These are phyloP conservation scores for Boletales sp. DNA, from an alignment of 768 basidiomycete genomes.

Conservation along the genomic window DNA sequence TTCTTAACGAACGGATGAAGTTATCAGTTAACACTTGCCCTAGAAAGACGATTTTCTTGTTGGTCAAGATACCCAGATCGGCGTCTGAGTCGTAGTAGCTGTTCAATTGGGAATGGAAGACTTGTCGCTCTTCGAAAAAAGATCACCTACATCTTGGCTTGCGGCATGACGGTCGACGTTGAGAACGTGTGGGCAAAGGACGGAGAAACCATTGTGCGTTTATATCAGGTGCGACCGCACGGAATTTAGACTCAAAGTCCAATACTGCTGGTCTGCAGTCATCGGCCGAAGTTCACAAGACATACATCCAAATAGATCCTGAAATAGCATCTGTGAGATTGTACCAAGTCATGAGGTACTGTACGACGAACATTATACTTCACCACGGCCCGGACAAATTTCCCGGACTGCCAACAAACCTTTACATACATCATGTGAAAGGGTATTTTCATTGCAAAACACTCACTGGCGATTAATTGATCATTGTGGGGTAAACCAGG, in stretches of 20 bases:
- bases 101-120: not conserved
- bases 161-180: no score
- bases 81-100: slow-evolving; percentile 60
- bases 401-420: not conserved
- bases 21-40: slow-evolving; percentile 36
- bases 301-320: slow-evolving; percentile 1
- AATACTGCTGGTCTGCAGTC: not conserved
- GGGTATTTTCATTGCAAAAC: no score
- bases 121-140: not conserved
- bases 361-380: slow-evolving; percentile 1
- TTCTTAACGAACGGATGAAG: not conserved
- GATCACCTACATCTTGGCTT: slow-evolving; percentile 45
- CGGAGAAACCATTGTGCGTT: not conserved
- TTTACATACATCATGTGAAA: no score
- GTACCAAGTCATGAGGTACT: slow-evolving; percentile 13
- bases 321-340: slow-evolving; percentile 12
- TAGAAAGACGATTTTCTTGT: slow-evolving; percentile 56
- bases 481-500: no score
- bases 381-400: slow-evolving; percentile 4
- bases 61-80: slow-evolving; percentile 43
- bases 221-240: not conserved
- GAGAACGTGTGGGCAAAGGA: no score
- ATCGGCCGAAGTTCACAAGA: not conserved
- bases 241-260: slow-evolving; percentile 2
- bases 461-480: no score